Evolutionary conservation across 202 grass and related monocot genomes (phyloP), one percentile per base, ranked within the genome.

Genomic region (Dendrocalamus latiflorus): DNA sequence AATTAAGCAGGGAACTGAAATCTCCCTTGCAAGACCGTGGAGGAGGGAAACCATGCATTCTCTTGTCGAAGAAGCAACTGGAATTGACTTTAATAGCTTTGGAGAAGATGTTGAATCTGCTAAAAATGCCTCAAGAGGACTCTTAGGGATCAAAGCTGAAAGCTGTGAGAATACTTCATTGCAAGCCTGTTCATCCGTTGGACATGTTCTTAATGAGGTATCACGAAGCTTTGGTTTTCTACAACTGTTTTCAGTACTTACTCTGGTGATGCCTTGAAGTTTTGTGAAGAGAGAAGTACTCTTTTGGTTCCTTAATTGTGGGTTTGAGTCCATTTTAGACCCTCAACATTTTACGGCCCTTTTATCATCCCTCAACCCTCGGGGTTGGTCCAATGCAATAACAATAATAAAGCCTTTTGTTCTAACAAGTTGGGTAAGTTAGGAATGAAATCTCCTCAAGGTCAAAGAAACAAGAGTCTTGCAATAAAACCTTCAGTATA

Each of bases 191-290:
- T 87, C 91, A 74, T 95, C 93, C 64, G 85, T 98, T 84, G 96
- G 96, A 68, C 96, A 98, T 90, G 85, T 98, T 87, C 96, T 98
- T 55, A 93, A 89, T 61, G 91, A 98, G 93, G 93, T 98, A 90
- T 15, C 21, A 62, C 37, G 25, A 62, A 44, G 70, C 43, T 83
- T 70, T 42, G 50, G 45, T 87, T 76, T 80, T 62, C 26, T 63
- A 54, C 47, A 53, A 33, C 24, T 53, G n/a, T 86, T 68, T 74
- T 39, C 37, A 54, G 22, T 85, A 66, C 78, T 58, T 67, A 21
- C 9, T 49, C 3, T 57, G 57, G 2, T 37, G 68, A 36, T 81
- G 54, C 74, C 8, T 38, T 41, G 36, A 49, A 21, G 22, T 77
- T 78, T 65, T 65, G 5, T 61, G 20, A 81, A 36, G 9, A 25